Evolutionary conservation across 1,139 yeast genomes (phyloP).

Genomic region (Kurtzmaniella quercitrusa): DNA sequence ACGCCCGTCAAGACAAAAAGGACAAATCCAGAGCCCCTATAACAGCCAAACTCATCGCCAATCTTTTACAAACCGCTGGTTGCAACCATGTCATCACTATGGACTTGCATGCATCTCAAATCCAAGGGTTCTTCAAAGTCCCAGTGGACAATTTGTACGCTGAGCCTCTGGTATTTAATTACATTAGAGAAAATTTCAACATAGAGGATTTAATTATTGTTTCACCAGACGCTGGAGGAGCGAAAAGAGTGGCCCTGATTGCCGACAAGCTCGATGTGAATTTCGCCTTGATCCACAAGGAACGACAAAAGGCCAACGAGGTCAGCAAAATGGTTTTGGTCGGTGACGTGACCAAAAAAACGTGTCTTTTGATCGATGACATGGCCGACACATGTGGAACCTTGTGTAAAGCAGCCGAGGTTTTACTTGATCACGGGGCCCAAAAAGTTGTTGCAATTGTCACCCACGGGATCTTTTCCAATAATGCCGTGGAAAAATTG

Average conservation of each 20-base stretch:
- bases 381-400: constrained; percentile 99
- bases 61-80: constrained; percentile 92
- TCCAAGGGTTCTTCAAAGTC: constrained; percentile 93
- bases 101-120: constrained; percentile 97
- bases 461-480: constrained; percentile 91
- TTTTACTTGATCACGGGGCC: constrained; percentile 76
- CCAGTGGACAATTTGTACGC: constrained; percentile 97
- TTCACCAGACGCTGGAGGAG: constrained; percentile 99
- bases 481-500: constrained; percentile 80
- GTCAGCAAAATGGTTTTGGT: constrained; percentile 93
- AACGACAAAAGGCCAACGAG: constrained; percentile 92
- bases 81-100: constrained; percentile 95
- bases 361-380: constrained; percentile 90
- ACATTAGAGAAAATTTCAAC: constrained; percentile 70
- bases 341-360: constrained; percentile 87
- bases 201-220: constrained; percentile 73
- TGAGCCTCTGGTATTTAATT: constrained; percentile 89
- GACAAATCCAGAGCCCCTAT: constrained; percentile 97
- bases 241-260: constrained; percentile 93
- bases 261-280: constrained; percentile 91
- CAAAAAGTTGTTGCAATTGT: constrained; percentile 87
- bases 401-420: constrained; percentile 91
- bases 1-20: constrained; percentile 95
- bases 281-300: constrained; percentile 95
- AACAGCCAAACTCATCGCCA: constrained; percentile 94